Evolutionary conservation across 2,329 filamentous ascomycete species (phyloP), one percentile per base, ranked within the genome.

Genomic region (Chaetothyriales sp.): DNA sequence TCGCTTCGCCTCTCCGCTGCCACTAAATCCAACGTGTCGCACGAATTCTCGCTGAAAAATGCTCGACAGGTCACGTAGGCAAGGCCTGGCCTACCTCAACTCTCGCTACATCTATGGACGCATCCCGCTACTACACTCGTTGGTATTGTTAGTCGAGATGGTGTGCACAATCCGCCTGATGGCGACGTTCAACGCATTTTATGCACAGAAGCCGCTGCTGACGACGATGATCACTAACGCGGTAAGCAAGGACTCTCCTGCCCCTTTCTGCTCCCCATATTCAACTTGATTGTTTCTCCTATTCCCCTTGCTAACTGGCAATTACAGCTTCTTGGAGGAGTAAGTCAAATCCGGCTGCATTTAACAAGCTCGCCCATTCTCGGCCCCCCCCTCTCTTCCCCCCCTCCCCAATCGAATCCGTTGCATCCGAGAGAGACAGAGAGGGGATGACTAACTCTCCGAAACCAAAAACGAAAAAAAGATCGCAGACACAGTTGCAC

Each of bases 191-290:
- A 95, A 95, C 70, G 77, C 80, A 59, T 95, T 93, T 72, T 98
- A 96, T 77, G 83, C 86, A 59, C 82, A 88, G 64, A 84, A 86
- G 64, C 92, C 90, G 63, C 86, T 98, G 43, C 79, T 98, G 62
- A 98, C 92, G 55, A 98, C 94, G 69, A 98, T 98, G 90, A 86
- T 95, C 64, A 95, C 90, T 66, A 98, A 98, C 72, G 86, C 92
- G 59, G 83, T 84, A 79, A 64, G 77, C 55, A 50, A 45, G 22
- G 49, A 2, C 9, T 15, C 28, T 9, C 43, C 44, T 45, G 43
- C 5, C 10, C 44, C 44, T 18, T 25, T 9, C 39, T 25, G 8
- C 12, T 15, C 32, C 32, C 32, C 12, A 5, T 8, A 32, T 2
- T 10, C 28, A 8, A 2, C 20, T 10, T 42, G 15, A 39, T 10